Percentiles rank a stretch among this genome's conserved stretches.
These are phyloP conservation scores for Cyberlindnera samutprakarnensis DNA, from an alignment of 805 yeast species.

Conservation along the genomic window DNA sequence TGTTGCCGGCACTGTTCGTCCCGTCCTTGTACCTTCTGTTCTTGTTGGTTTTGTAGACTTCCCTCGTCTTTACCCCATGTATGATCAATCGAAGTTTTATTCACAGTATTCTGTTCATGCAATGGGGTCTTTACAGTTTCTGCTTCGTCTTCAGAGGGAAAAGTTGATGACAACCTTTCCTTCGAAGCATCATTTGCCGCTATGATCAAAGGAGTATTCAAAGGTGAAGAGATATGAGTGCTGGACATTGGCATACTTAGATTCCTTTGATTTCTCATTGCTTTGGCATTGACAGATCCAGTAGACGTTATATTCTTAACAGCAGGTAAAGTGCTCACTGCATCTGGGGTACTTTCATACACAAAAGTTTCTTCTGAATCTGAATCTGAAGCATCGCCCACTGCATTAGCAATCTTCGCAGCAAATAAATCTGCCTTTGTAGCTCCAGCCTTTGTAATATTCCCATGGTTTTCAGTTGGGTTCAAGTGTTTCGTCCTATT, in stretches of 20 bases:
- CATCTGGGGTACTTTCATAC: conserved; percentile 49
- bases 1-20: too few relatives aligned
- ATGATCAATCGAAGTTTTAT: conserved; percentile 4
- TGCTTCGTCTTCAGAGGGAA: conserved; percentile 12
- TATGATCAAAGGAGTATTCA: too few relatives aligned
- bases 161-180: conserved; percentile 6
- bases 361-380: conserved; percentile 95
- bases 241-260: conserved; percentile 20
- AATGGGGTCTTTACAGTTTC: too few relatives aligned
- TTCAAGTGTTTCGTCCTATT: conserved; percentile 12
- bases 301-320: conserved; percentile 8
- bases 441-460: conserved; percentile 26
- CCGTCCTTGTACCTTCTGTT: too few relatives aligned
- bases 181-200: conserved; percentile 9
- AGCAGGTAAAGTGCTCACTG: conserved; percentile 14
- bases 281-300: conserved; percentile 10
- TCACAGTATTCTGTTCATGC: conserved; percentile 8
- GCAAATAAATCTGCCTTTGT: conserved; percentile 92
- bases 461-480: conserved; percentile 14
- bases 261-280: conserved; percentile 18
- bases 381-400: conserved; percentile 78
- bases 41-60: too few relatives aligned
- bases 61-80: conserved; percentile 1
- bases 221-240: conserved; percentile 3
- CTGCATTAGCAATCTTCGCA: conserved; percentile 90